A percentile compares a stretch with the other conserved stretches of the same genome.
phyloP scores from a whole-genome alignment of 2,329 filamentous ascomycete genomes.

The Diaporthe amygdali region DNA sequence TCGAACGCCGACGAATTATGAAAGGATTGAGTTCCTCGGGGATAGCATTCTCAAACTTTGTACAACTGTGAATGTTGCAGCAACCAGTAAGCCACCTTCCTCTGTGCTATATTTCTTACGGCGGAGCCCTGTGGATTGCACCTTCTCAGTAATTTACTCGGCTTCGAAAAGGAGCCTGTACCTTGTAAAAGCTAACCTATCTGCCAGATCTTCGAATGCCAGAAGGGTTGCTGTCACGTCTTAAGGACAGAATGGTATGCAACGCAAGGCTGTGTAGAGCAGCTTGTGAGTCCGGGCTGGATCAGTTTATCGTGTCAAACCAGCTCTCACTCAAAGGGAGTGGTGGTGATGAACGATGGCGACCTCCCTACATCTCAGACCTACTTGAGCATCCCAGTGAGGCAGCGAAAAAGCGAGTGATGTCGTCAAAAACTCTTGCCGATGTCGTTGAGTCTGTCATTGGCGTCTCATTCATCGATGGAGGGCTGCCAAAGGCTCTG shows the following conservation, averaged over 20 bases:
- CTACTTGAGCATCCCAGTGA: constrained; percentile 30
- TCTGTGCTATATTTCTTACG: background rate
- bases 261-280: constrained; percentile 76
- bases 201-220: constrained; percentile 68
- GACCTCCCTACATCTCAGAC: constrained; percentile 61
- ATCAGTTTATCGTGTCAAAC: constrained; percentile 73
- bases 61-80: constrained; percentile 68
- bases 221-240: constrained; percentile 74
- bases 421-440: constrained; percentile 82
- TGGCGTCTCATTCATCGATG: constrained; percentile 74
- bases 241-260: constrained; percentile 73
- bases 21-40: constrained; percentile 85
- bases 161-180: background rate
- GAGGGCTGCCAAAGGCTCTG: constrained; percentile 68
- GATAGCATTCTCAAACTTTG: constrained; percentile 83
- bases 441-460: constrained; percentile 89
- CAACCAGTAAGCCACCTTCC: constrained; percentile 48
- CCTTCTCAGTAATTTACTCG: background rate
- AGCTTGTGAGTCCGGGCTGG: constrained; percentile 67
- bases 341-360: constrained; percentile 64
- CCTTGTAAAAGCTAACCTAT: background rate
- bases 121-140: background rate
- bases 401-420: constrained; percentile 34
- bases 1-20: constrained; percentile 70
- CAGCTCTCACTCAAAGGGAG: constrained; percentile 61